Evolutionary conservation across 306 rosid species (phyloP).

Genomic region (Herpetospermum pedunculosum): DNA sequence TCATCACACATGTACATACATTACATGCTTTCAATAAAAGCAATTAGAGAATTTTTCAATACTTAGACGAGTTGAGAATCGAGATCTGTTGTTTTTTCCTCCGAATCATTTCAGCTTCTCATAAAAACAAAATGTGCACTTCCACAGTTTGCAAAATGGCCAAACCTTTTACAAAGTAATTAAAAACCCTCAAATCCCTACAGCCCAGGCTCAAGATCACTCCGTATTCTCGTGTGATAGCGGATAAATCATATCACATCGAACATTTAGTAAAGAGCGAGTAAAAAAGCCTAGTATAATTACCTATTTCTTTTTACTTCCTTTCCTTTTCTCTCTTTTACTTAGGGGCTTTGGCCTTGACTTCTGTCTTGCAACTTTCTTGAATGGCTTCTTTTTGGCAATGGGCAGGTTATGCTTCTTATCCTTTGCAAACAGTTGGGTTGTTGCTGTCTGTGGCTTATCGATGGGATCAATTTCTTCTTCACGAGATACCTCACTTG

Average conservation of each 20-base stretch:
- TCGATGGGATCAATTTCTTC: conserved; percentile 32
- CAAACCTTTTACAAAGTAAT: neutral
- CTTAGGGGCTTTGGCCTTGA: conserved; percentile 33
- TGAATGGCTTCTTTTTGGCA: conserved; percentile 41
- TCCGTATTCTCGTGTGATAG: neutral
- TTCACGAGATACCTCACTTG: conserved; percentile 54
- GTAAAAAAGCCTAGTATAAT: neutral
- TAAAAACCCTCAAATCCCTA: neutral
- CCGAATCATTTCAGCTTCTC: too few relatives aligned
- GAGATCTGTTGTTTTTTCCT: too few relatives aligned
- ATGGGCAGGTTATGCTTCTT: conserved; percentile 33
- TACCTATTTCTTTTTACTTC: conserved; percentile 26
- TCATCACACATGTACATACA: too few relatives aligned
- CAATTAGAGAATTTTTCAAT: too few relatives aligned
- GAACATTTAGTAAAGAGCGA: neutral
- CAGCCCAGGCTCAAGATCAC: neutral
- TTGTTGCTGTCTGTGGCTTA: conserved; percentile 18
- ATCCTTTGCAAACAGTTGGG: conserved; percentile 23
- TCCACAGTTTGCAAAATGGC: neutral
- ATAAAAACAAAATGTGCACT: too few relatives aligned
- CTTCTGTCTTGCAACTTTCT: conserved; percentile 38
- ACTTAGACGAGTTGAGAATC: too few relatives aligned
- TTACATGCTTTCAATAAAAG: too few relatives aligned
- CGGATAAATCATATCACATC: neutral
- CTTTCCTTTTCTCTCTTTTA: conserved; percentile 56